phyloP scores from a whole-genome alignment of 208 protist genomes.

The Acanthamoeba lenticulata region DNA sequence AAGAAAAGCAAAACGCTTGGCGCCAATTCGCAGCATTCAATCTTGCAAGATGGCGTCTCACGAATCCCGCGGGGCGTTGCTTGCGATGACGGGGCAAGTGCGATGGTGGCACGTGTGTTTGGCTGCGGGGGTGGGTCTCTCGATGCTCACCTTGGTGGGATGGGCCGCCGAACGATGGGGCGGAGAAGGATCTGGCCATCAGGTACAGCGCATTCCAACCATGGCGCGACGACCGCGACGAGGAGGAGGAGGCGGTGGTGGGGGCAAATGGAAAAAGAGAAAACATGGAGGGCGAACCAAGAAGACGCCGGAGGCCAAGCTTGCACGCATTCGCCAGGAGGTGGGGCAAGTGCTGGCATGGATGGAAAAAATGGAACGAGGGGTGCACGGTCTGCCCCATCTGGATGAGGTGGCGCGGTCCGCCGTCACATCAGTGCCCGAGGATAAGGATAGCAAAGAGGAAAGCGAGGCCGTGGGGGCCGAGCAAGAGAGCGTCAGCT shows the following conservation, averaged over 20 bases:
- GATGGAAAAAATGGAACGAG: not conserved
- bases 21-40: too few species aligned
- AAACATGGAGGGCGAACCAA: not conserved
- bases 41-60: not conserved
- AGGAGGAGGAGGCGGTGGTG: not conserved
- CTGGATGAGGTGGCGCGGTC: not conserved
- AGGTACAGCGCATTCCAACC: not conserved
- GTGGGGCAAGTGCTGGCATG: not conserved
- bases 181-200: not conserved
- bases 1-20: too few species aligned
- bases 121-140: not conserved
- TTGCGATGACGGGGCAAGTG: not conserved
- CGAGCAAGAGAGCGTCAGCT: not conserved
- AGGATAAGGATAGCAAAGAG: not conserved
- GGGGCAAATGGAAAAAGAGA: not conserved
- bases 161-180: constrained; percentile 20
- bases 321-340: not conserved
- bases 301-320: not conserved
- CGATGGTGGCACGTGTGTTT: constrained; percentile 7
- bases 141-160: not conserved
- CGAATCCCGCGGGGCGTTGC: not conserved
- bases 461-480: not conserved
- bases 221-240: not conserved
- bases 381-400: not conserved
- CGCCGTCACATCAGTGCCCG: not conserved